A percentile compares a stretch with the other conserved stretches of the same genome.
These are phyloP conservation scores for Pestalotiopsis sp. DNA, from an alignment of 2,329 filamentous ascomycete genomes.

Conservation along the genomic window DNA sequence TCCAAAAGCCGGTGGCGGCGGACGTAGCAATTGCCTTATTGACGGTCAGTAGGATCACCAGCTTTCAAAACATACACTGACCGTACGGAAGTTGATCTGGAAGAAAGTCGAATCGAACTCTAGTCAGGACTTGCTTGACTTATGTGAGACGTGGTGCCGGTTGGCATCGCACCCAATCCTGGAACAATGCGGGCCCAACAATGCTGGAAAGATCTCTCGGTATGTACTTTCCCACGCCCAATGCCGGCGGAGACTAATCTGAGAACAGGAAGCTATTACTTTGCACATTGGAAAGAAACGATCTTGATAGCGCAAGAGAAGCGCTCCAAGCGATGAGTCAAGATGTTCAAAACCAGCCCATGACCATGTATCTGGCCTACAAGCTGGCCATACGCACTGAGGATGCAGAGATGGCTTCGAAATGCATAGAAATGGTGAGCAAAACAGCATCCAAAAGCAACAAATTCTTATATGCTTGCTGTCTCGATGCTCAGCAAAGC, in stretches of 20 bases:
- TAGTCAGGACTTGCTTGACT: conserved; percentile 51
- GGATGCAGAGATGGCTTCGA: conserved; percentile 60
- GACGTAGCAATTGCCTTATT: conserved; percentile 70
- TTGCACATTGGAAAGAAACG: conserved; percentile 65
- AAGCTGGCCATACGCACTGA: conserved; percentile 66
- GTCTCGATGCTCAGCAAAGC: conserved; percentile 72
- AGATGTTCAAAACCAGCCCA: conserved; percentile 58
- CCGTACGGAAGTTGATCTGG: conserved; percentile 72
- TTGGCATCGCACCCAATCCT: conserved; percentile 72
- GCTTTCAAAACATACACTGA: conserved; percentile 11
- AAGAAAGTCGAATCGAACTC: conserved; percentile 70
- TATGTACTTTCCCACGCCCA: conserved; percentile 31
- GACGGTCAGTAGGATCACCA: conserved; percentile 52
- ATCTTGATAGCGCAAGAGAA: conserved; percentile 56
- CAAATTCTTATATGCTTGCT: conserved; percentile 77
- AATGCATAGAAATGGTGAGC: conserved; percentile 66
- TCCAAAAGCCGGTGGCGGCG: conserved; percentile 53
- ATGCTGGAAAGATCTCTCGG: conserved; percentile 71
- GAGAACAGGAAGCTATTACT: conserved; percentile 70
- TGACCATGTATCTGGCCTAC: conserved; percentile 76
- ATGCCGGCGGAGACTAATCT: conserved; percentile 22
- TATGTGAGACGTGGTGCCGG: conserved; percentile 71
- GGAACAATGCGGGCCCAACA: conserved; percentile 63
- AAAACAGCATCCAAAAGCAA: conserved; percentile 54
- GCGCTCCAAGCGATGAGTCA: conserved; percentile 64